phyloP scores from a whole-genome alignment of 2,329 filamentous ascomycete genomes.

The Hypoxylon sp. region DNA sequence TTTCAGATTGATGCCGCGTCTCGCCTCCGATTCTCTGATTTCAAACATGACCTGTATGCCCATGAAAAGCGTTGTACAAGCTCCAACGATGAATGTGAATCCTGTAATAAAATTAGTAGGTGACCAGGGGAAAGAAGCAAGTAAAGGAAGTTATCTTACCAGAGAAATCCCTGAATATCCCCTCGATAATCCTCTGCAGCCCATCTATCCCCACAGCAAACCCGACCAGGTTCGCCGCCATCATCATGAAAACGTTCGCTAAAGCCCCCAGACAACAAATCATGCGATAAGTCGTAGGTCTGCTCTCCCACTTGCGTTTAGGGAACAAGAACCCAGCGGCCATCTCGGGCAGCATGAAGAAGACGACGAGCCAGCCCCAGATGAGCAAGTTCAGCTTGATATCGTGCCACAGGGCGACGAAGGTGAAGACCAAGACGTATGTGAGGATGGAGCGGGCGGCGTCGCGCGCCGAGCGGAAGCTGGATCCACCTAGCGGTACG shows the following conservation, averaged over 20 bases:
- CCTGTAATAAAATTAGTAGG: slow-evolving; percentile 55
- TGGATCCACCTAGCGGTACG: slow-evolving; percentile 82
- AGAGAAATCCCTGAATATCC: slow-evolving; percentile 78
- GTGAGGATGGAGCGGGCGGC: slow-evolving; percentile 72
- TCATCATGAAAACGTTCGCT: slow-evolving; percentile 91
- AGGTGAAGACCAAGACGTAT: slow-evolving; percentile 88
- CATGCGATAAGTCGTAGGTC: slow-evolving; percentile 78
- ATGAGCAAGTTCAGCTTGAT: slow-evolving; percentile 89
- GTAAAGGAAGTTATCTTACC: slow-evolving; percentile 55
- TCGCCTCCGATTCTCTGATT: slow-evolving; percentile 82
- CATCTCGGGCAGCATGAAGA: slow-evolving; percentile 93
- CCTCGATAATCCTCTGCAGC: slow-evolving; percentile 75
- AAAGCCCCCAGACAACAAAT: slow-evolving; percentile 84
- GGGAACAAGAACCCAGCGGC: slow-evolving; percentile 78
- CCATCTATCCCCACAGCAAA: slow-evolving; percentile 95
- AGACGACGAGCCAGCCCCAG: slow-evolving; percentile 95
- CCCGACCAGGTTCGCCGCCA: slow-evolving; percentile 91
- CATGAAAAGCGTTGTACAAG: slow-evolving; percentile 80
- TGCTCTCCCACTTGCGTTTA: slow-evolving; percentile 70
- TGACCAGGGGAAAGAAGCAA: neutral
- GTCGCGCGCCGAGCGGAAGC: slow-evolving; percentile 55
- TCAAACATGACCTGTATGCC: slow-evolving; percentile 97
- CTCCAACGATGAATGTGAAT: slow-evolving; percentile 73
- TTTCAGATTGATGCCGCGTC: slow-evolving; percentile 83
- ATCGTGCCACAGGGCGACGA: slow-evolving; percentile 98